Conservation (phyloP, 306 rosid species). For the Corylus avellana region DNA sequence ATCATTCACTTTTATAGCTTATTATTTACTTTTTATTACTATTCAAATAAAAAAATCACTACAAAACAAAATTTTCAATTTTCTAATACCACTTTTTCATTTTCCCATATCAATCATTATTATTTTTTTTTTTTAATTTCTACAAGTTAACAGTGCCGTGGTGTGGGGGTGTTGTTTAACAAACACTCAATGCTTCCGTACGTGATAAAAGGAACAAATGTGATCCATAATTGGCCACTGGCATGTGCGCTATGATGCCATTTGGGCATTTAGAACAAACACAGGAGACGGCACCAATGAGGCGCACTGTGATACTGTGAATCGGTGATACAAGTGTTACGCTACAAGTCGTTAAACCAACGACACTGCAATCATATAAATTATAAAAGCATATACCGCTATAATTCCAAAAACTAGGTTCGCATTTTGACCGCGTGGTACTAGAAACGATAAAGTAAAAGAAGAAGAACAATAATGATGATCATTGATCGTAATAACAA, state of each 20-base stretch:
- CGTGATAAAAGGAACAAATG: background rate
- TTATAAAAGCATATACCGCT: background rate
- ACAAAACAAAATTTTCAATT: no score
- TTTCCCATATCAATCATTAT: no score
- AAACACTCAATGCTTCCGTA: background rate
- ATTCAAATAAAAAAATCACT: no score
- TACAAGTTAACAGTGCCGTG: no score
- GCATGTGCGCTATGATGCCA: background rate
- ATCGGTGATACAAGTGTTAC: background rate
- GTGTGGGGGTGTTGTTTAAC: no score
- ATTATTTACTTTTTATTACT: no score
- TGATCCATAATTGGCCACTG: background rate
- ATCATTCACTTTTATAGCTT: no score
- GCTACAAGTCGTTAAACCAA: background rate
- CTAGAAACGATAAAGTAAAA: background rate
- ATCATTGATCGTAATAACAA: no score
- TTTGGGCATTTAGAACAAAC: constrained; percentile 1
- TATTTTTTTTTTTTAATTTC: no score
- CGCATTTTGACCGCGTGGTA: background rate
- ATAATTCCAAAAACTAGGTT: background rate
- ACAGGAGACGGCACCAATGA: constrained; percentile 5
- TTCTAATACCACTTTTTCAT: no score
- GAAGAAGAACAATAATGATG: background rate
- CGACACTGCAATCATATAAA: background rate
- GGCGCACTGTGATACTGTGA: background rate